Conservation (phyloP, 2,329 filamentous ascomycete genomes). For the Cadophora sp. region DNA sequence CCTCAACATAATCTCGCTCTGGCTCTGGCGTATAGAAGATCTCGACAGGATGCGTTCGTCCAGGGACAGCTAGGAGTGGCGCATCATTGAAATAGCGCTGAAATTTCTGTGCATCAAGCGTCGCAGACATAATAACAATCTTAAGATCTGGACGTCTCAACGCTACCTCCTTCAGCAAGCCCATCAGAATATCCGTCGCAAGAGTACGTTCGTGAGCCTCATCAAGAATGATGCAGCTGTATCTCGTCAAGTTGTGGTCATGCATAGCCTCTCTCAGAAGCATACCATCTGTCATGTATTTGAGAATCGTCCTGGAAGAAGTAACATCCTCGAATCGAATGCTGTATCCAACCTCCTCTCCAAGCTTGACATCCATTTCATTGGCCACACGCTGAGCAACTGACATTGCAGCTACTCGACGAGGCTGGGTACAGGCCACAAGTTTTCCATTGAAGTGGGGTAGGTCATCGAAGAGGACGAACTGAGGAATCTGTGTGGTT, state of each 20-base stretch:
- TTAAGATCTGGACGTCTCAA: slow-evolving; percentile 86
- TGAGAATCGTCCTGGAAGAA: slow-evolving; percentile 85
- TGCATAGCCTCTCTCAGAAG: slow-evolving; percentile 95
- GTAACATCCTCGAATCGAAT: slow-evolving; percentile 99
- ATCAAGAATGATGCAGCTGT: slow-evolving; percentile 98
- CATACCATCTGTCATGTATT: slow-evolving; percentile 99
- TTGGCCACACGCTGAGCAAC: slow-evolving; percentile 97
- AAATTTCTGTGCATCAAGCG: slow-evolving; percentile 96
- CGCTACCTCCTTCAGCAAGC: slow-evolving; percentile 89
- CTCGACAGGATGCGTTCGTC: slow-evolving; percentile 94
- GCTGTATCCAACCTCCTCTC: slow-evolving; percentile 96
- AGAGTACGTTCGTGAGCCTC: slow-evolving; percentile 98
- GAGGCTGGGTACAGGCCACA: slow-evolving; percentile 95
- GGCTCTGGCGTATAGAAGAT: slow-evolving; percentile 98
- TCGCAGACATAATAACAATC: slow-evolving; percentile 99
- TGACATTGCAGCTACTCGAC: slow-evolving; percentile 98
- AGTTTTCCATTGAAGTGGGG: slow-evolving; percentile 87
- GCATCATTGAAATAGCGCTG: slow-evolving; percentile 97
- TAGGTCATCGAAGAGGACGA: slow-evolving; percentile 95
- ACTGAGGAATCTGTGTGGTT: slow-evolving; percentile 98
- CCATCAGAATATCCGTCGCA: slow-evolving; percentile 97
- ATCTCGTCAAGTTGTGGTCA: slow-evolving; percentile 88
- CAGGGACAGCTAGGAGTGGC: slow-evolving; percentile 90
- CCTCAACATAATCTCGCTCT: slow-evolving; percentile 96
- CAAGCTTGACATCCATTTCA: slow-evolving; percentile 92